Base-by-base conservation (phyloP, 2,329 filamentous ascomycete genomes). In the Epicoccum nigrum region DNA sequence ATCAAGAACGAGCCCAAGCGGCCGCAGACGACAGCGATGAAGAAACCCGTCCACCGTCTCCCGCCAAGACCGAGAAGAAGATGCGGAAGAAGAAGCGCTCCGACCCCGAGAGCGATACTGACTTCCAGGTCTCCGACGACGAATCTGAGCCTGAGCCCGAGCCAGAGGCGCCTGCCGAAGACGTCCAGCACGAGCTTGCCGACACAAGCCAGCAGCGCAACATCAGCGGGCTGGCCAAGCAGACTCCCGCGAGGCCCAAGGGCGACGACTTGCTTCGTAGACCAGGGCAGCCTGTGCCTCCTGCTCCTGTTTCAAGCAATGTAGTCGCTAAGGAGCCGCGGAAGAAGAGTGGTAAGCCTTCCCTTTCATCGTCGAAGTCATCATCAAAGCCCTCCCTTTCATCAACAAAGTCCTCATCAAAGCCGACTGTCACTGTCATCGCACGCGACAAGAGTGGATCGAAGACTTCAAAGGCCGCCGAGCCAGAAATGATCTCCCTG, bases 21-120 rank as follows among this genome's bases (percentile, higher is more conserved):
- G 60, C 38, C 19, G 63, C 61, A 15, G 59, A 59, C n/a, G 48
- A 51, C 17, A 54, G 58, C 15, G 62, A 61, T 20, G 59, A 58
- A 15, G 56, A 50, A 15, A 56, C 54, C 31, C 54, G 61, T 35
- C 27, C 54, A 46, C 21, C 62, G 40, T 57, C 65, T 0, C 72
- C 76, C 0, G 40, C 65, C 33, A 76, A 76, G 58, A 57, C 45
- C 1, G 55, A 59, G 16, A 64, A 64, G 55, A 55, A 64, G 55
- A 56, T 56, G 16, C 42, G 55, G 46, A 69, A 65, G 59, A 60
- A 63, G 31, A 68, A 66, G 58, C 57, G 70, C 46, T 49, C 62
- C 8, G 67, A 65, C 13, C 71, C 74, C 20, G 77, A 76, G 13
- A 76, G 72, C 50, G 79, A 81, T 56, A 81, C 79, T 13, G 79